A percentile compares a stretch with the other conserved stretches of the same genome.
Evolutionary conservation across 805 yeast genomes (phyloP).

Genomic region (Ogataea kodamae): DNA sequence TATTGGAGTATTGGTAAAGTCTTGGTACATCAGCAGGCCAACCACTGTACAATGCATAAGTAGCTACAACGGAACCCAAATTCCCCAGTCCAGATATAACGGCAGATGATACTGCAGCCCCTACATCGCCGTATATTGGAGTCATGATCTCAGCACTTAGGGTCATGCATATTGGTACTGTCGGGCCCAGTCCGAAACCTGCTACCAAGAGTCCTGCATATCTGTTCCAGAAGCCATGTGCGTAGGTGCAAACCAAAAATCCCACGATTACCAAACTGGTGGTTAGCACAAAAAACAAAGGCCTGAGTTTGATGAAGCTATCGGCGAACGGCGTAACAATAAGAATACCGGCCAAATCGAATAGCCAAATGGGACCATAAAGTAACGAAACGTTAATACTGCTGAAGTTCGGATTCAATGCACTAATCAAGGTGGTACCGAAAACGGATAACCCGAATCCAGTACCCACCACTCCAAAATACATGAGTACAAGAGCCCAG

Average conservation of each 20-base stretch:
- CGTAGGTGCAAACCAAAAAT: constrained; percentile 71
- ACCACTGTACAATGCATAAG: constrained; percentile 81
- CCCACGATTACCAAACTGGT: constrained; percentile 71
- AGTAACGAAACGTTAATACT: constrained; percentile 70
- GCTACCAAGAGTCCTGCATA: constrained; percentile 79
- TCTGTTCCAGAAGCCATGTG: constrained; percentile 67
- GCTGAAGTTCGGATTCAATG: constrained; percentile 57
- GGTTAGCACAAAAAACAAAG: constrained; percentile 58
- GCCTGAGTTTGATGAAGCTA: constrained; percentile 54
- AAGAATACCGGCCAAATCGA: constrained; percentile 73
- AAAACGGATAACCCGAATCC: constrained; percentile 84
- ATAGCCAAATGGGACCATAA: constrained; percentile 89
- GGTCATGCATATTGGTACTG: constrained; percentile 86
- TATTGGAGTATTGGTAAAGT: constrained; percentile 65
- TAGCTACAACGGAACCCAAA: constrained; percentile 79
- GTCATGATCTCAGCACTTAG: constrained; percentile 75
- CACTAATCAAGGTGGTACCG: constrained; percentile 71
- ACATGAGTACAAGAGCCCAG: constrained; percentile 84
- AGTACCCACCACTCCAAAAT: constrained; percentile 90
- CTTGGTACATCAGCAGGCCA: constrained; percentile 77
- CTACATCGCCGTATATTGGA: constrained; percentile 73
- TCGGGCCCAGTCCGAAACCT: constrained; percentile 87
- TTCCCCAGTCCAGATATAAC: constrained; percentile 84
- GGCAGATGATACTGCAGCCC: constrained; percentile 80
- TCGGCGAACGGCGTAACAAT: constrained; percentile 80